Percentiles rank a stretch among this genome's conserved stretches.
These are phyloP conservation scores for Aotearoamyces nothofagi DNA, from an alignment of 2,329 filamentous ascomycete genomes.

Conservation along the genomic window DNA sequence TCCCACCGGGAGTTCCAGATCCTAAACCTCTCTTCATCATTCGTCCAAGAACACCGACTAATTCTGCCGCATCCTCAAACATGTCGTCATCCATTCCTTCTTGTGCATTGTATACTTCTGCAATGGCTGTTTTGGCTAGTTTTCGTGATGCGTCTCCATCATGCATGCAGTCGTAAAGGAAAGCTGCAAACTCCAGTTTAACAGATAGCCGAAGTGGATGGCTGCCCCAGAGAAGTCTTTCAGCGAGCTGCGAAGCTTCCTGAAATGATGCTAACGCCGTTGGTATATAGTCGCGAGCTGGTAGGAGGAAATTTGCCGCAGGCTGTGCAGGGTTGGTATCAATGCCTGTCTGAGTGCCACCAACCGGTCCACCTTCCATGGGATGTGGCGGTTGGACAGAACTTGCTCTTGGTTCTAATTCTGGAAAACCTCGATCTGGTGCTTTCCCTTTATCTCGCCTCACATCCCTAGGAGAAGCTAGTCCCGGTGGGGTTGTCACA, in stretches of 20 bases:
- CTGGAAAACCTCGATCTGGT: conserved; percentile 10
- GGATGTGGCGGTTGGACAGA: conserved; percentile 19
- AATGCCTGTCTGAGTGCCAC: conserved; percentile 8
- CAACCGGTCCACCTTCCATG: conserved; percentile 29
- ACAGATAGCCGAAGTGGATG: conserved; percentile 82
- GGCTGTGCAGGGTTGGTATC: conserved; percentile 22
- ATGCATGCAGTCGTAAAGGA: conserved; percentile 83
- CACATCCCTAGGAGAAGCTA: conserved; percentile 14
- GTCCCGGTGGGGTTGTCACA: conserved; percentile 23
- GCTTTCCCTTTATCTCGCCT: conserved; percentile 17
- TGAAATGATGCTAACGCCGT: conserved; percentile 70
- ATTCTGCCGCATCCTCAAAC: conserved; percentile 79
- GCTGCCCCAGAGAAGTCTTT: conserved; percentile 65
- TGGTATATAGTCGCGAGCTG: conserved; percentile 66
- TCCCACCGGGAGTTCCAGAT: conserved; percentile 7
- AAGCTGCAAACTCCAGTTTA: conserved; percentile 84
- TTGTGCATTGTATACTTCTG: conserved; percentile 79
- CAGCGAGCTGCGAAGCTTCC: conserved; percentile 60
- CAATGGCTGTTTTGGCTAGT: conserved; percentile 68
- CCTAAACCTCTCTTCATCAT: conserved; percentile 64
- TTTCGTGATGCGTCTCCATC: conserved; percentile 62
- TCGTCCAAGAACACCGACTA: conserved; percentile 72
- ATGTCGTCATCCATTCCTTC: conserved; percentile 93
- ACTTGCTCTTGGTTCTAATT: conserved; percentile 11
- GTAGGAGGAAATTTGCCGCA: conserved; percentile 63